Evolutionary conservation across 2,329 filamentous ascomycete genomes (phyloP).

Genomic region (Spiromastix sp.): DNA sequence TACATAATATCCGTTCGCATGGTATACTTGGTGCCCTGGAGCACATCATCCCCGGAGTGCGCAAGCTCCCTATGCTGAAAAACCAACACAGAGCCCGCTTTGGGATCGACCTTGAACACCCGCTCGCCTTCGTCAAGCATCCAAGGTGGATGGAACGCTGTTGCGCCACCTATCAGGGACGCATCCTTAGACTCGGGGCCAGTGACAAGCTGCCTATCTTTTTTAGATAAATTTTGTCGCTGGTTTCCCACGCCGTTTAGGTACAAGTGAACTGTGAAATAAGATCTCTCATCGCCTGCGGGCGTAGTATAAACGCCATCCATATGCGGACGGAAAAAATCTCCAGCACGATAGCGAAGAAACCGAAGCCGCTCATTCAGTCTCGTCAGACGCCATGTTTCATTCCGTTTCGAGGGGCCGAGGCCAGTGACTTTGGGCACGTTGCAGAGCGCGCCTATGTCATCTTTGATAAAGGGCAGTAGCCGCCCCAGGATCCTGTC

Average conservation of each 20-base stretch:
- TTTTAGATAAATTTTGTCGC: conserved; percentile 8
- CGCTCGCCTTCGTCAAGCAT: conserved; percentile 19
- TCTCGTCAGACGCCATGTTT: conserved; percentile 26
- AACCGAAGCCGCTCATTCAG: conserved; percentile 68
- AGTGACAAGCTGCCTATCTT: conserved; percentile 11
- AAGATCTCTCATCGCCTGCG: conserved; percentile 40
- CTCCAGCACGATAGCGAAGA: conserved; percentile 58
- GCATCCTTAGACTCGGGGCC: neutral
- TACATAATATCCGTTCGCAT: conserved; percentile 49
- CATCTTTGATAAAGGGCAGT: conserved; percentile 34
- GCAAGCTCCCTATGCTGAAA: conserved; percentile 46
- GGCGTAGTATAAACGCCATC: conserved; percentile 55
- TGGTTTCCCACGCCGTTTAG: conserved; percentile 37
- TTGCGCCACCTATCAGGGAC: conserved; percentile 43
- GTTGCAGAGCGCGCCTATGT: conserved; percentile 28
- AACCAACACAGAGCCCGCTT: conserved; percentile 41
- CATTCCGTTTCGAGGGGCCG: conserved; percentile 31
- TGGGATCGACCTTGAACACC: conserved; percentile 37
- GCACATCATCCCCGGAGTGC: conserved; percentile 46
- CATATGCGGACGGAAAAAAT: conserved; percentile 64
- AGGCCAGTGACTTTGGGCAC: conserved; percentile 35
- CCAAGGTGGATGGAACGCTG: conserved; percentile 36
- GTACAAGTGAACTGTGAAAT: conserved; percentile 48
- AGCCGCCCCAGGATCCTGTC: conserved; percentile 53
- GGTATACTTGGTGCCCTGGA: conserved; percentile 44